Base-by-base conservation (phyloP, 2,329 filamentous ascomycete genomes). In the Didymella pomorum region DNA sequence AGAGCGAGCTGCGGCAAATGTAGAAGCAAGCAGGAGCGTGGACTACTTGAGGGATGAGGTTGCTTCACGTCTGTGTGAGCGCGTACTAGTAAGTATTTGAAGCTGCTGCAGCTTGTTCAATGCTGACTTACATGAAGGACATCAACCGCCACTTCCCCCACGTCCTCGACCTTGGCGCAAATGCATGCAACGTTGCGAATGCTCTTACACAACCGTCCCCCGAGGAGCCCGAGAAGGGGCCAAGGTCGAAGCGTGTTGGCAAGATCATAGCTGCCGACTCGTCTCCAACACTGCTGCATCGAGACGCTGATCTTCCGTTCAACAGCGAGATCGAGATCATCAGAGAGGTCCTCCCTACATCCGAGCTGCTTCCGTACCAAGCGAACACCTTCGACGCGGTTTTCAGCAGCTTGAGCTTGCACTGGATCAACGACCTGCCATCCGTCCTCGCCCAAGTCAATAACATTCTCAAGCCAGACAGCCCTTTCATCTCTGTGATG, bases 371-470 rank as follows among this genome's bases (percentile, higher is more conserved):
- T 0, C 92, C 92, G 0, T 97, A 89, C 74, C 86, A 86, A 46
- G 80, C 90, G 4, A 85, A 88, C 64, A 87, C 89, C 3, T 98
- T 97, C 76, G 93, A 98, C 75, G 87, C 96, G 6, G 91, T 97
- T 11, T 81, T 99, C 62, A 96, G 92, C 73, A 96, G 90, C 55
- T 80, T 97, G 58, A 93, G 90, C 57, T 82, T 99, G 74, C 95
- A 99, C 79, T 99, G 95, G 95, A 90, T 97, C 82, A 99, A 99
- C 76, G 92, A 99, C 76, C 86, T 99, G 5, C 95, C 95, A 0
- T 91, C 90, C 1, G 82, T 96, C 11, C 84, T 99, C 2, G 83
- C 88, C 1, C 92, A 96, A 73, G 89, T 97, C 73, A 96, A 97
- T 81, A 85, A 86, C 64, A 82, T 96, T 31, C 84, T 99, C 25